Base-by-base conservation (phyloP, 192 early-diverging fungal species). In the Backusella tuberculispora region DNA sequence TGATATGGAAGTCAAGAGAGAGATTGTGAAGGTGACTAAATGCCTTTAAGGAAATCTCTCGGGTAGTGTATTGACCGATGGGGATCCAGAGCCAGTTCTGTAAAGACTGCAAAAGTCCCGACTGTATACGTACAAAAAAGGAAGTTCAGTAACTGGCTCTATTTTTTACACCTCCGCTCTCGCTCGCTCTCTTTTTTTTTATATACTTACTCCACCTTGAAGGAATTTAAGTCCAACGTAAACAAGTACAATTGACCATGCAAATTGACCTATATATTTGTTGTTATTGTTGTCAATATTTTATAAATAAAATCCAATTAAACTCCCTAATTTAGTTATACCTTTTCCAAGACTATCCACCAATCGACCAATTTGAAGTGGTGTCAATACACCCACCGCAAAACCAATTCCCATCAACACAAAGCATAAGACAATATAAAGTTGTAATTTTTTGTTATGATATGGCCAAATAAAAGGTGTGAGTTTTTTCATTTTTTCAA, bases 1-100 rank as follows among this genome's bases (percentile, higher is more conserved):
- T 93, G 60, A 98, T 89, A 73, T 99, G 97, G 80, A 94, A 99
- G 24, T 92, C 88, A 19, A 98, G 85, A 7, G 95, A 95, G 37
- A 99, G 88, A 26, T 79, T 88, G 79, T 96, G 96, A 73, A 97
- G 80, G 75, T 99, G 98, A 43, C 88, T 84, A 60, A 99, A 95
- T 88, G 97, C 95, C 21, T 85, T 87, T 10, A 98, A 88, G 14
- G 95, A 95, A n/a, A 99, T 87, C 65, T 95, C 89, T 60, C 95
- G 90, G 15, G 95, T 97, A 13, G 95, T 98, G 79, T 92, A 93
- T 81, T 98, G 96, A 15, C 92, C 91, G 9, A 99, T 91, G 3
- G 96, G 97, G 63, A 98, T 92, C 98, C 98, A 99, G 4, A 92
- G 79, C 75, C 89, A 93, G 80, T 88, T 91, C 80, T 97, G 95